These are phyloP conservation scores for Aspergillus bertholletiae DNA, from an alignment of 495 filamentous ascomycete genomes.

Conservation along the genomic window DNA sequence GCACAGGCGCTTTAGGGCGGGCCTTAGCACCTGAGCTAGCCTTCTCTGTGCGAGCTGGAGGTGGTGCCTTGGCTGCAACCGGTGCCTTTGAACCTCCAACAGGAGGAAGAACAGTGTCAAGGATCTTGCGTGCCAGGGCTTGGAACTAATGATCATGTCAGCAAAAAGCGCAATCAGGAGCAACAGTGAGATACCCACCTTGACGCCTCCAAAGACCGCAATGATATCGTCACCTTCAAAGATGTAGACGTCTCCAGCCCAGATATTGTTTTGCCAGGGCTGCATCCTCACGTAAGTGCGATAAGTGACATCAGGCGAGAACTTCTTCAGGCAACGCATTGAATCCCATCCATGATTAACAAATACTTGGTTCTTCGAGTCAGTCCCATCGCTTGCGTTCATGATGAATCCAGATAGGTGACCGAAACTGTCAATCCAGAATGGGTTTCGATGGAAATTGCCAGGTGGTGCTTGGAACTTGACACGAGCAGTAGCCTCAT, in stretches of 20 bases:
- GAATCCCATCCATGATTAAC: conserved; percentile 74
- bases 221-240: conserved; percentile 57
- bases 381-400: conserved; percentile 45
- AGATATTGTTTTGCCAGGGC: conserved; percentile 40
- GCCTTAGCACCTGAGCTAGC: conserved; percentile 31
- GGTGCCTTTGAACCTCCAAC: conserved; percentile 36
- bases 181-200: conserved; percentile 33
- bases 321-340: conserved; percentile 63
- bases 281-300: conserved; percentile 68
- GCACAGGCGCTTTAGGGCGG: conserved; percentile 14
- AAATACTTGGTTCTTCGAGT: conserved; percentile 61
- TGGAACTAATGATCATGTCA: conserved; percentile 55
- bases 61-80: conserved; percentile 30
- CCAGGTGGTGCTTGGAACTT: conserved; percentile 16
- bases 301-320: conserved; percentile 62
- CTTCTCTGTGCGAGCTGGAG: conserved; percentile 28
- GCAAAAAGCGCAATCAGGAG: background rate
- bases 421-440: conserved; percentile 45
- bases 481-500: conserved; percentile 37
- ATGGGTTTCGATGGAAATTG: conserved; percentile 17
- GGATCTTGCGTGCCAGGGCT: conserved; percentile 60
- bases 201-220: conserved; percentile 63
- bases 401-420: conserved; percentile 54
- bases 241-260: conserved; percentile 50
- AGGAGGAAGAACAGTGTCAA: conserved; percentile 64